Base-by-base conservation (phyloP, 306 rosid genomes). In the Abrus pulchellus region DNA sequence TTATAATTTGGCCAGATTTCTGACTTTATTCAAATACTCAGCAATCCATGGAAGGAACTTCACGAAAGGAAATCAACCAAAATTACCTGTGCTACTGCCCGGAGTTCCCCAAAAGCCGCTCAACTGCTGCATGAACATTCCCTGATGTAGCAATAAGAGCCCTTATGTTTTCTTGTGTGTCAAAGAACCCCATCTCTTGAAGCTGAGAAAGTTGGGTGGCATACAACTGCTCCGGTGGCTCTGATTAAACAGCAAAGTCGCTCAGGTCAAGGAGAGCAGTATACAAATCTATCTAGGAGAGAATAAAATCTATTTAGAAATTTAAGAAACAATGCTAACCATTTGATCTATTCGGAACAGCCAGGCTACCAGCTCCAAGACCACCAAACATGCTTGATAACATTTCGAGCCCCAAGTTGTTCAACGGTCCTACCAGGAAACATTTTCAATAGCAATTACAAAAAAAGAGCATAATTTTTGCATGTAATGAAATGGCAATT, bases 141-240 rank as follows among this genome's bases (percentile, higher is more conserved):
- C 98, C 98, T 27, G 94, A 85, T 1, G 98, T 91, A 64, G 98
- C 97, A 29, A 88, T 78, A 80, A 93, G 90, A 9, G 98, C 98
- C 86, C 86, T 87, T 72, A 93, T 90, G 81, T 93, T 93, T 86
- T 93, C 98, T 85, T 93, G 98, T 1, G 90, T 88, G 76, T 93
- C 97, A 52, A 93, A 90, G 88, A 93, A 93, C 33, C 98, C 98
- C 98, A 93, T 93, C 83, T 93, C 98, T 85, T 90, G 98, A 84
- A 93, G 98, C 86, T 93, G 98, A 3, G 93, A 71, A 65, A 93
- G 90, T 75, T 93, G 98, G 20, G 94, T 82, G 7, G 97, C 97
- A 81, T 93, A 93, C 68, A 91, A 82, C 85, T 91, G 94, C 86
- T 91, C 98, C 0, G 94, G 98, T 2, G 97, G 97, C 80, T 87